Conservation (phyloP, 108 stramenopile species). For the Ochromonas danica region DNA sequence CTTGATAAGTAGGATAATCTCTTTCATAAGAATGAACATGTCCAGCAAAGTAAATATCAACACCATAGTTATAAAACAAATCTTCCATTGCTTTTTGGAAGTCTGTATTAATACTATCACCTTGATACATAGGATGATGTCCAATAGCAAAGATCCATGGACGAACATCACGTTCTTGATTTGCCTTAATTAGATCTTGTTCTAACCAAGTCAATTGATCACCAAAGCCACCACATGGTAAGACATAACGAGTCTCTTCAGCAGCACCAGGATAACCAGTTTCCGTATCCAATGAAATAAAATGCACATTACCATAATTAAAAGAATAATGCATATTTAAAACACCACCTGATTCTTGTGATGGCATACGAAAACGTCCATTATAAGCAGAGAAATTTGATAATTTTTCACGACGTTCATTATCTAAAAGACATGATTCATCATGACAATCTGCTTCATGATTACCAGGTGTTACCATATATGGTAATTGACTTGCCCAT, state of each 20-base stretch:
- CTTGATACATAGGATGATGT: slow-evolving; percentile 49
- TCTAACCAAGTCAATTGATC: slow-evolving; percentile 55
- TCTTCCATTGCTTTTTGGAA: slow-evolving; percentile 40
- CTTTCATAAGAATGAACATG: slow-evolving; percentile 52
- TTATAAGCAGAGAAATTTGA: slow-evolving; percentile 56
- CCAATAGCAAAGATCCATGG: slow-evolving; percentile 54
- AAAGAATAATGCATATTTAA: slow-evolving; percentile 56
- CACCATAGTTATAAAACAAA: slow-evolving; percentile 37
- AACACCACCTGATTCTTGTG: slow-evolving; percentile 45
- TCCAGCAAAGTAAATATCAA: slow-evolving; percentile 48
- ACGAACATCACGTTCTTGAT: slow-evolving; percentile 34
- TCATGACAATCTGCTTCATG: slow-evolving; percentile 50
- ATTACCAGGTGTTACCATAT: slow-evolving; percentile 58
- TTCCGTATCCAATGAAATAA: slow-evolving; percentile 53
- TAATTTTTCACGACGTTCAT: slow-evolving; percentile 40
- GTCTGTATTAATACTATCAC: background rate
- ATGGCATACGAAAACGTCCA: slow-evolving; percentile 57
- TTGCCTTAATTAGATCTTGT: slow-evolving; percentile 54
- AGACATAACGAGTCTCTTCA: slow-evolving; percentile 31
- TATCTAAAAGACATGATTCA: background rate
- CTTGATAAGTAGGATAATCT: slow-evolving; percentile 33
- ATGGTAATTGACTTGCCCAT: slow-evolving; percentile 42
- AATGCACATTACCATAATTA: slow-evolving; percentile 55
- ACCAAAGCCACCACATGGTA: slow-evolving; percentile 53
- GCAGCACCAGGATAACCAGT: slow-evolving; percentile 50